These are phyloP conservation scores for Puccinia horiana DNA, from an alignment of 1,284 basidiomycete species.

Conservation along the genomic window DNA sequence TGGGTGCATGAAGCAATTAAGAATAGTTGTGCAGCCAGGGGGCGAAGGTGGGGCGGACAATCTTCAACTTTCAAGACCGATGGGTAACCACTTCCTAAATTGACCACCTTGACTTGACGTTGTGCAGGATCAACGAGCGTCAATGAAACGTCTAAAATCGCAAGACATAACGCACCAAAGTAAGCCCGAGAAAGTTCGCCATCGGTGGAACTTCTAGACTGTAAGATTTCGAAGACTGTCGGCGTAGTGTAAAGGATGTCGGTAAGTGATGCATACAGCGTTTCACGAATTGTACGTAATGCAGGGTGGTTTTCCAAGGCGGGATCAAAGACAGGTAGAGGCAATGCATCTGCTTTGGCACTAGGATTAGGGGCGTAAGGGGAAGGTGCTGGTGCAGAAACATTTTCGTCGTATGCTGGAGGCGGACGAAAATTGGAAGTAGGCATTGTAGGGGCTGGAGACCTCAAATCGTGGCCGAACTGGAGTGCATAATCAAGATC, in stretches of 20 bases:
- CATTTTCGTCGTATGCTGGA: slow-evolving; percentile 32
- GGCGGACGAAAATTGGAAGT: slow-evolving; percentile 27
- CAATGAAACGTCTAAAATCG: slow-evolving; percentile 38
- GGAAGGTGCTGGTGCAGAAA: not conserved
- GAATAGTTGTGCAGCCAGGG: slow-evolving; percentile 22
- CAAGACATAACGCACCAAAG: slow-evolving; percentile 41
- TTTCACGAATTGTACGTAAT: slow-evolving; percentile 42
- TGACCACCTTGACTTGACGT: slow-evolving; percentile 20
- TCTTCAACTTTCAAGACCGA: slow-evolving; percentile 21
- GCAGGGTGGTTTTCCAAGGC: slow-evolving; percentile 12
- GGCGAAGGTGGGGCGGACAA: slow-evolving; percentile 34
- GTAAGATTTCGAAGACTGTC: slow-evolving; percentile 27
- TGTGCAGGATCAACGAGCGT: slow-evolving; percentile 13
- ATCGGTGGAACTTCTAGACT: slow-evolving; percentile 19
- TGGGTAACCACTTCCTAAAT: not conserved
- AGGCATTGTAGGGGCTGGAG: not conserved
- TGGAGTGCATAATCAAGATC: slow-evolving; percentile 44
- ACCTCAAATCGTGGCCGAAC: slow-evolving; percentile 15
- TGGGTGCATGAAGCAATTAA: slow-evolving; percentile 21
- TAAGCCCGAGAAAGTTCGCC: slow-evolving; percentile 40
- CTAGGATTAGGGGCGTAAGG: not conserved
- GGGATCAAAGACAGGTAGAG: not conserved
- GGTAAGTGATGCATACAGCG: slow-evolving; percentile 43
- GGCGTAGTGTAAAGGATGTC: slow-evolving; percentile 44
- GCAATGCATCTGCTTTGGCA: not conserved